Evolutionary conservation across 306 rosid genomes (phyloP), one percentile per base, ranked within the genome.

Genomic region (Cucumis melo): DNA sequence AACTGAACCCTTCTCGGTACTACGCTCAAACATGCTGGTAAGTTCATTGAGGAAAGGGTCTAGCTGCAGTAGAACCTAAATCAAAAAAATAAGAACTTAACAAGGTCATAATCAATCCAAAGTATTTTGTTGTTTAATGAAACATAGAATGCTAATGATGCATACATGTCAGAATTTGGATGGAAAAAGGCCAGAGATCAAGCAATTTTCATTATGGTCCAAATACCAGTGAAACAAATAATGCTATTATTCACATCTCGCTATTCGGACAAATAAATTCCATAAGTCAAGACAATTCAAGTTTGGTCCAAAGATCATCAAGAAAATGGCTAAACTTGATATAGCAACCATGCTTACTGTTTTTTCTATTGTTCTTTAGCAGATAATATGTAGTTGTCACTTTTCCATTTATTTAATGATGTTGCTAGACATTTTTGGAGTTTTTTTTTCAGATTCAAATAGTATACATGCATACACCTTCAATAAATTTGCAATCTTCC

Each of bases 1-100:
- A 51, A 92, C 96, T 1, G 99, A 86, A n/a, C 98, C 97, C 71
- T 84, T 87, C 80, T 90, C 93, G 0, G 84, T 88, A 84, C 85
- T 92, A 32, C 83, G 89, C 88, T 89, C 97, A 46, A 90, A 92
- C 97, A 95, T 89, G 91, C 90, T 88, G 29, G 97, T 95, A 61
- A 95, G 97, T 74, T 95, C 99, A 85, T 90, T 95, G 76, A 95
- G 99, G 81, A 95, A 95, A 3, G 97, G 99, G 67, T 95, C 99
- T 65, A 79, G 84, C 86, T 89, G 99, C 62, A 92, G 78, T 75
- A 88, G 84, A 86, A 92, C 99, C 99, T 92, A 53, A 38, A 56
- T 74, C 86, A 75, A 73, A 34, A 51, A 38, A 17, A 27, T 14
- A 54, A 42, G 39, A 20, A 15, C 70, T 29, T 56, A 42, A 48